Evolutionary conservation across 2,329 filamentous ascomycete species (phyloP).

Genomic region (Talaromyces sp.): DNA sequence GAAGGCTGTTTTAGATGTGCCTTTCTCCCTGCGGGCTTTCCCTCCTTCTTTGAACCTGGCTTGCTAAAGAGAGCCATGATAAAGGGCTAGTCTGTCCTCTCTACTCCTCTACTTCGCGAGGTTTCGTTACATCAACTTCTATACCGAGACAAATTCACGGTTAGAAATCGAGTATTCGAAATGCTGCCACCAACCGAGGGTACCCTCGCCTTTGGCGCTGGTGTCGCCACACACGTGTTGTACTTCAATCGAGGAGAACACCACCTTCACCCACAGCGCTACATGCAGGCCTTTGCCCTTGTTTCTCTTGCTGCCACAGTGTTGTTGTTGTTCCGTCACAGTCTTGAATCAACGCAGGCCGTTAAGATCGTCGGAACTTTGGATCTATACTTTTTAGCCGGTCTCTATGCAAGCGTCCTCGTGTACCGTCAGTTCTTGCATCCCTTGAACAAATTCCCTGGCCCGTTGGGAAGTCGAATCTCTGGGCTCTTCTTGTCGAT

Average conservation of each 20-base stretch:
- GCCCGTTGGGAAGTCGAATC: constrained; percentile 27
- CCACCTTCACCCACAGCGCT: constrained; percentile 14
- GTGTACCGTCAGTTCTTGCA: constrained; percentile 18
- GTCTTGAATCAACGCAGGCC: neutral
- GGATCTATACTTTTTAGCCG: constrained; percentile 4
- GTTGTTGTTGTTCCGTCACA: neutral
- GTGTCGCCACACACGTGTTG: constrained; percentile 10
- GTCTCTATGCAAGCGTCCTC: constrained; percentile 25
- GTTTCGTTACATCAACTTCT: neutral
- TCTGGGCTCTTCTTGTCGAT: constrained; percentile 25
- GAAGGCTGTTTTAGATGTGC: neutral
- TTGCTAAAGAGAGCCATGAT: neutral
- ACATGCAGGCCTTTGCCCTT: constrained; percentile 8
- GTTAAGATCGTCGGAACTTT: neutral
- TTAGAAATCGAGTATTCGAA: neutral
- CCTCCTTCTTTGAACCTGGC: neutral
- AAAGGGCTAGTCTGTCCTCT: neutral
- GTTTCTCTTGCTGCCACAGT: constrained; percentile 7
- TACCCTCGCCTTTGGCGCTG: constrained; percentile 4
- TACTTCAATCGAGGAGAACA: constrained; percentile 19
- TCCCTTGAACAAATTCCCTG: constrained; percentile 15
- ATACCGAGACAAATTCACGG: neutral
- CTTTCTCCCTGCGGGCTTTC: neutral
- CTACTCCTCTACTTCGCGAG: neutral
- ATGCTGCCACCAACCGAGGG: constrained; percentile 1